Base-by-base conservation (phyloP, 2,329 filamentous ascomycete species). In the Cordyceps pruinosa region DNA sequence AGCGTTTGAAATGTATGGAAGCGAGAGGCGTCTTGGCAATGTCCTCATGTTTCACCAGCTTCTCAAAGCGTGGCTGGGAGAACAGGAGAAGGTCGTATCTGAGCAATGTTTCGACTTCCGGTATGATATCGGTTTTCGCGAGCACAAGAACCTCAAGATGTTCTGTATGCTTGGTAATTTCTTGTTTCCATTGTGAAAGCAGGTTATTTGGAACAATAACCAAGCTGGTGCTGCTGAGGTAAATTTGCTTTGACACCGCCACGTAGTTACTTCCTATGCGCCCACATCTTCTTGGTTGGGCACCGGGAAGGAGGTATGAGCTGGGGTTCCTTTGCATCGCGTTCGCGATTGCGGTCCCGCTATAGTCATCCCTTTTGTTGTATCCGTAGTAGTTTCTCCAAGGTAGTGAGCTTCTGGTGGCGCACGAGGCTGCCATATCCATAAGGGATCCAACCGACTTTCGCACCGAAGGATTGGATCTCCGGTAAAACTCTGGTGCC, bases 131-230 rank as follows among this genome's bases (percentile, higher is more conserved):
- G 4, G 73, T 73, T 9, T 78, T 75, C 23, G 83, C 77, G 34
- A 95, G 70, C 0, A 86, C 73, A 0, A 94, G 73, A 0, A 90
- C 78, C 10, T 79, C 81, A 0, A 97, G 73, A 0, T 81, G 80
- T 3, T 72, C 73, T 0, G 90, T 87, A 66, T 97, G 93, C 65
- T 90, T 91, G 3, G 75, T 69, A 12, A 97, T 90, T 66, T 97
- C 90, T 12, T 84, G 78, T 54, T 82, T 75, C 93, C 93, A 97
- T 68, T 97, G 93, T 54, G 86, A 80, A 3, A 96, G 75, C 25
- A 97, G 76, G 66, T 97, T 97, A 15, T 85, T 78, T 0, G 93
- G 93, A 0, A 92, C 90, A 30, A 97, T 81, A 19, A 96, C 76
- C 4, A 97, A 74, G 0, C 87, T 96, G 0, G 82, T 81, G 28